These are phyloP conservation scores for Xylariaceae sp. DNA, from an alignment of 2,329 filamentous ascomycete genomes.

Conservation along the genomic window DNA sequence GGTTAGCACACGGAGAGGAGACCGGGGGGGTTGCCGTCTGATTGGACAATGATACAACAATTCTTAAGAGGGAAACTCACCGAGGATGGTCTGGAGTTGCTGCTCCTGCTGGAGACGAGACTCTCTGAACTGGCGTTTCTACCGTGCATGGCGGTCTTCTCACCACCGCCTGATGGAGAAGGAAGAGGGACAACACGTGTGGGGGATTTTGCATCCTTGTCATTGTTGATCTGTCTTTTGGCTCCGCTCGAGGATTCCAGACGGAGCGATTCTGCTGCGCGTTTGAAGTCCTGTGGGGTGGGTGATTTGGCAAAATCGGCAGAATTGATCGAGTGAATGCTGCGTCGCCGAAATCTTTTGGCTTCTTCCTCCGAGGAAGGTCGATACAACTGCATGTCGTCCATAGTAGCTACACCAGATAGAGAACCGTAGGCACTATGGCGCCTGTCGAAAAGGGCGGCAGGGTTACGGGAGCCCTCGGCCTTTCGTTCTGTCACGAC, in stretches of 20 bases:
- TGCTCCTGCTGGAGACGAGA: conserved; percentile 49
- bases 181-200: conserved; percentile 27
- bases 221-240: conserved; percentile 23
- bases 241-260: conserved; percentile 21
- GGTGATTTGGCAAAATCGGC: conserved; percentile 32
- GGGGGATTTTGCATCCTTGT: conserved; percentile 33
- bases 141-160: conserved; percentile 26
- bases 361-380: conserved; percentile 55
- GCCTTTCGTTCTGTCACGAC: conserved; percentile 28
- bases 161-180: conserved; percentile 18
- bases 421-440: conserved; percentile 43
- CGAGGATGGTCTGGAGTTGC: conserved; percentile 54
- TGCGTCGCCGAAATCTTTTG: conserved; percentile 73
- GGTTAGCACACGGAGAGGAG: conserved; percentile 38
- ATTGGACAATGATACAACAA: conserved; percentile 34
- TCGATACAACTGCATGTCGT: conserved; percentile 61
- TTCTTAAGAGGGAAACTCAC: conserved; percentile 42
- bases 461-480: conserved; percentile 23
- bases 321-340: conserved; percentile 61
- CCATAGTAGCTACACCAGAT: conserved; percentile 47
- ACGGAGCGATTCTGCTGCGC: conserved; percentile 26
- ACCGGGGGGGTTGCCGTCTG: conserved; percentile 17
- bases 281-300: conserved; percentile 30
- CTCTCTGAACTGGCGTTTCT: conserved; percentile 60
- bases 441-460: conserved; percentile 36